phyloP scores from a whole-genome alignment of 2,329 filamentous ascomycete genomes.

The Nectriaceae sp. region DNA sequence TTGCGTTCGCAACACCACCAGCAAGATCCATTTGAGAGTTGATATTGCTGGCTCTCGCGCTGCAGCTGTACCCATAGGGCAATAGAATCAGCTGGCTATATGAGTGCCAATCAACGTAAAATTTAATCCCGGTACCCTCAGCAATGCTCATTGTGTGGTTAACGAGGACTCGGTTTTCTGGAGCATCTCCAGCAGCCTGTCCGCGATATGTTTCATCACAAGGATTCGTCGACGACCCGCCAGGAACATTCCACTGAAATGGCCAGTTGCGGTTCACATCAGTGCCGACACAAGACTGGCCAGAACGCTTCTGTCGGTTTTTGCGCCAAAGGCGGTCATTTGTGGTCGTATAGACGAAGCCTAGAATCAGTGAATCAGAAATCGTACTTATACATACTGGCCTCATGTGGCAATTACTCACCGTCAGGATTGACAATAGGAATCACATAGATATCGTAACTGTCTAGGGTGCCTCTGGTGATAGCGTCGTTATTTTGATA shows the following conservation, averaged over 20 bases:
- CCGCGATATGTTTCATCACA: slow-evolving; percentile 43
- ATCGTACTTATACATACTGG: no score
- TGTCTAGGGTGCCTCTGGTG: slow-evolving; percentile 46
- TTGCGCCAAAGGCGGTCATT: slow-evolving; percentile 63
- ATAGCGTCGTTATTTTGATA: slow-evolving; percentile 17
- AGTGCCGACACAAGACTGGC: slow-evolving; percentile 48
- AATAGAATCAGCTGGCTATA: slow-evolving; percentile 61
- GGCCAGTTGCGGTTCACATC: slow-evolving; percentile 65
- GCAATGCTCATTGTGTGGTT: slow-evolving; percentile 30
- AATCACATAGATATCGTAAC: slow-evolving; percentile 67
- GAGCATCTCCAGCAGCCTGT: slow-evolving; percentile 43
- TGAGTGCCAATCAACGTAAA: slow-evolving; percentile 67
- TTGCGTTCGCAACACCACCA: slow-evolving; percentile 49
- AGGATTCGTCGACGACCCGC: slow-evolving; percentile 53
- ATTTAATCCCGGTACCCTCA: slow-evolving; percentile 49
- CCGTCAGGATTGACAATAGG: slow-evolving; percentile 64
- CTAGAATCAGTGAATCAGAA: slow-evolving; percentile 26
- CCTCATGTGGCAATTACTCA: slow-evolving; percentile 20
- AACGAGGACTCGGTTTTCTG: slow-evolving; percentile 53
- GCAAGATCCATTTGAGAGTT: slow-evolving; percentile 52
- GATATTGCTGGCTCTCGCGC: slow-evolving; percentile 46
- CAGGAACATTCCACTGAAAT: slow-evolving; percentile 51
- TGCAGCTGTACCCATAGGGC: slow-evolving; percentile 63
- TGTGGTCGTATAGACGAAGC: slow-evolving; percentile 60
- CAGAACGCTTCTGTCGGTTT: slow-evolving; percentile 49